Evolutionary conservation across 805 yeast genomes (phyloP).

Genomic region (Candida ovalis): DNA sequence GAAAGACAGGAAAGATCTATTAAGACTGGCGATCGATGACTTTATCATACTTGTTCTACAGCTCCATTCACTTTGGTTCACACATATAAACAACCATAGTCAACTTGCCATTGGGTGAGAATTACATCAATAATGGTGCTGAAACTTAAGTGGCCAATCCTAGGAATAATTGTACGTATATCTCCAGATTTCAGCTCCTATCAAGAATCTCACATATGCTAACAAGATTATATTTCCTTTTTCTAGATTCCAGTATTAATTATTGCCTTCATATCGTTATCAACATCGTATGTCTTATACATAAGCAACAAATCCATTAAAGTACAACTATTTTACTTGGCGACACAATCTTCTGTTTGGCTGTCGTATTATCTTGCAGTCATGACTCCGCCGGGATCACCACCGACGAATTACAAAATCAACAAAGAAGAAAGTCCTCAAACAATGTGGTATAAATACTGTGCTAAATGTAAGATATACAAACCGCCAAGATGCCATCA

Average conservation of each 20-base stretch:
- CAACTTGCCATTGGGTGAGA: too few species aligned
- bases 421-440: conserved; percentile 19
- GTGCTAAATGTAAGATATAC: conserved; percentile 64
- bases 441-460: conserved; percentile 57
- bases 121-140: too few species aligned
- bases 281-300: conserved; percentile 11
- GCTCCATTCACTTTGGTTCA: too few species aligned
- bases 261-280: conserved; percentile 6
- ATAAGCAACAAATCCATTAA: conserved; percentile 1
- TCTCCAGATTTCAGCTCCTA: too few species aligned
- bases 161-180: conserved; percentile 22
- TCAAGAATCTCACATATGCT: too few species aligned
- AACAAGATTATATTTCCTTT: too few species aligned
- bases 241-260: conserved; percentile 12
- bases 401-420: conserved; percentile 46
- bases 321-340: conserved; percentile 52
- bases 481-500: conserved; percentile 88
- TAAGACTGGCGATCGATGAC: too few species aligned
- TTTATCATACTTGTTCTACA: too few species aligned
- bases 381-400: conserved; percentile 60
- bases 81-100: too few species aligned
- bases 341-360: conserved; percentile 69
- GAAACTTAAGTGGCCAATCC: conserved; percentile 17
- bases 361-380: conserved; percentile 72
- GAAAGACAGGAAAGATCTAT: too few species aligned